These are phyloP conservation scores for Calycina marina DNA, from an alignment of 2,329 filamentous ascomycete genomes.

Conservation along the genomic window DNA sequence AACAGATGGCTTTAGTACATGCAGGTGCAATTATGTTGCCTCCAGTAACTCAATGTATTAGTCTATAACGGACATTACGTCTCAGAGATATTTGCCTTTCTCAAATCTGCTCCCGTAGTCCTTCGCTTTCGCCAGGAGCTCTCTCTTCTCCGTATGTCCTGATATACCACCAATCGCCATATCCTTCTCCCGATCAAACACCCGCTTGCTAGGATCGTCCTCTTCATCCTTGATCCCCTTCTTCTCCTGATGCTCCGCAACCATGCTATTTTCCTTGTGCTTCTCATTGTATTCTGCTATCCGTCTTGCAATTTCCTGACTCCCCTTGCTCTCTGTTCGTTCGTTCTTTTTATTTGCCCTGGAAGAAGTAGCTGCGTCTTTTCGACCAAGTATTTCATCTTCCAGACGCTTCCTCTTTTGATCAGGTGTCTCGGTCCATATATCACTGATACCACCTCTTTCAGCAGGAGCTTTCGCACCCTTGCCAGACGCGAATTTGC, in stretches of 20 bases:
- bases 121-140: slow-evolving; percentile 64
- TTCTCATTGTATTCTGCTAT: slow-evolving; percentile 45
- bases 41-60: too few relatives aligned
- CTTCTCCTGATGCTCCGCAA: slow-evolving; percentile 34
- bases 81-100: slow-evolving; percentile 36
- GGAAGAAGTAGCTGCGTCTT: slow-evolving; percentile 14
- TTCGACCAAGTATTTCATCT: slow-evolving; percentile 67
- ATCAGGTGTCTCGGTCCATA: slow-evolving; percentile 88
- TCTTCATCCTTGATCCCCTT: slow-evolving; percentile 45
- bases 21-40: too few relatives aligned
- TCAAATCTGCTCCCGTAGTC: slow-evolving; percentile 47
- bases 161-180: slow-evolving; percentile 67
- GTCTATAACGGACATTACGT: too few relatives aligned
- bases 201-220: slow-evolving; percentile 80
- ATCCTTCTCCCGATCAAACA: slow-evolving; percentile 87
- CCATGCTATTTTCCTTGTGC: slow-evolving; percentile 39
- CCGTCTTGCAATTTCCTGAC: slow-evolving; percentile 30
- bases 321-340: slow-evolving; percentile 21
- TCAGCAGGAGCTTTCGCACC: slow-evolving; percentile 31
- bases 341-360: slow-evolving; percentile 3
- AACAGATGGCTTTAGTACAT: too few relatives aligned
- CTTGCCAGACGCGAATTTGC: slow-evolving; percentile 67
- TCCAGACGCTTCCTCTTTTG: slow-evolving; percentile 70
- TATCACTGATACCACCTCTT: slow-evolving; percentile 22
- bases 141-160: slow-evolving; percentile 56